These are phyloP conservation scores for Tanacetum coccineum DNA, from an alignment of 129 eudicot genomes.

Conservation along the genomic window DNA sequence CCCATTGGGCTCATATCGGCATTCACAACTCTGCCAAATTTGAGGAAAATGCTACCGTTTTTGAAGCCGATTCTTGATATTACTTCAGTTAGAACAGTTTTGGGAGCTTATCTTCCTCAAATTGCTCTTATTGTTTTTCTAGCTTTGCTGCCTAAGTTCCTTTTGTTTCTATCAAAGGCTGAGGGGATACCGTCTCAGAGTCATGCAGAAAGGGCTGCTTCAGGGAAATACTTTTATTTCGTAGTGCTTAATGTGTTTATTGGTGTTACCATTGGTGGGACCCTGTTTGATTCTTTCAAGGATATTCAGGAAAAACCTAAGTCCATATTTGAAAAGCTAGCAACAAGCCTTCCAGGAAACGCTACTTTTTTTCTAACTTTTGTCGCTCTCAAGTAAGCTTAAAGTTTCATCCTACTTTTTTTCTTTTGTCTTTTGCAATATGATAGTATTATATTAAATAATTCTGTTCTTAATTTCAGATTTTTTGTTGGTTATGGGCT, in stretches of 20 bases:
- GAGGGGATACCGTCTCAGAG: conserved; percentile 83
- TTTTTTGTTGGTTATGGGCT: conserved; percentile 98
- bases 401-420: background rate
- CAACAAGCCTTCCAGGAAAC: conserved; percentile 68
- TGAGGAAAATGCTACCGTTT: conserved; percentile 69
- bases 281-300: conserved; percentile 60
- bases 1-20: conserved; percentile 84
- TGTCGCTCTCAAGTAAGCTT: conserved; percentile 87
- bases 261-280: conserved; percentile 73
- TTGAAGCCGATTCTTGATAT: conserved; percentile 49
- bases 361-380: conserved; percentile 94
- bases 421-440: background rate
- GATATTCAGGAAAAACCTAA: conserved; percentile 45
- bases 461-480: conserved; percentile 32
- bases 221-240: conserved; percentile 89
- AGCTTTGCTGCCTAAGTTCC: conserved; percentile 74
- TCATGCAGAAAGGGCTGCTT: conserved; percentile 80
- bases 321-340: conserved; percentile 35
- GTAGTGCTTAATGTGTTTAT: conserved; percentile 78
- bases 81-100: conserved; percentile 42
- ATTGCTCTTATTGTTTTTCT: conserved; percentile 73
- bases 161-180: conserved; percentile 65
- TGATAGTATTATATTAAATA: background rate
- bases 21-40: conserved; percentile 63
- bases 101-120: conserved; percentile 90